These are phyloP conservation scores for Phyllosticta citribraziliensis DNA, from an alignment of 2,329 filamentous ascomycete species.

Conservation along the genomic window DNA sequence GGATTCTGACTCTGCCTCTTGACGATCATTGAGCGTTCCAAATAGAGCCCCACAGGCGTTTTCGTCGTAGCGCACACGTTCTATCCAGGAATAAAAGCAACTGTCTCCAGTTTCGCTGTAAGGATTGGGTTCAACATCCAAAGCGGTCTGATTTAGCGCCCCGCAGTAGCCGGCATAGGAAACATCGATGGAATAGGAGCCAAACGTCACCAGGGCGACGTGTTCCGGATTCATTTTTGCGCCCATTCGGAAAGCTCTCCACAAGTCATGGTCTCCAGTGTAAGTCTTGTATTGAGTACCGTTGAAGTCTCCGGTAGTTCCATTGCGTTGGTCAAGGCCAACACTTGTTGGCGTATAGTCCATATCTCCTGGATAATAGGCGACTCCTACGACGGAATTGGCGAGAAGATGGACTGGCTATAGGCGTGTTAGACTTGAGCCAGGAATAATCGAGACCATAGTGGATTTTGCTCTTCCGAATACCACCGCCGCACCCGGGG, in stretches of 20 bases:
- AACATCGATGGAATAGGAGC: background rate
- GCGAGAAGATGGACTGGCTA: constrained; percentile 22
- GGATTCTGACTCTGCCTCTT: background rate
- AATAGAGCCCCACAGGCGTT: background rate
- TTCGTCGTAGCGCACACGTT: background rate
- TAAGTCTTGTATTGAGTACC: background rate
- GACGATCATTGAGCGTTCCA: background rate
- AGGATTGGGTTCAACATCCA: background rate
- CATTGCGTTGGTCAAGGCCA: background rate
- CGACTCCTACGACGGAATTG: constrained; percentile 21
- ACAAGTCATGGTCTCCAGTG: background rate
- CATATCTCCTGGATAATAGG: background rate
- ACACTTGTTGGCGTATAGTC: background rate
- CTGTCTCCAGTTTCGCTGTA: background rate
- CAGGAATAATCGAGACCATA: no score
- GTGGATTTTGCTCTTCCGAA: no score
- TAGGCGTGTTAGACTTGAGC: constrained; percentile 1
- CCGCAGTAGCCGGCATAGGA: background rate
- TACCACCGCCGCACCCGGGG: no score
- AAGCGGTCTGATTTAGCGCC: background rate
- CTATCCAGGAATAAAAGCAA: background rate
- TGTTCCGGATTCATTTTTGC: no score
- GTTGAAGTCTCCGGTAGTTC: background rate
- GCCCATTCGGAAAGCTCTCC: background rate
- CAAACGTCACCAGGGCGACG: no score